Conservation (phyloP, 108 stramenopile genomes). For the Nitzschia palea region DNA sequence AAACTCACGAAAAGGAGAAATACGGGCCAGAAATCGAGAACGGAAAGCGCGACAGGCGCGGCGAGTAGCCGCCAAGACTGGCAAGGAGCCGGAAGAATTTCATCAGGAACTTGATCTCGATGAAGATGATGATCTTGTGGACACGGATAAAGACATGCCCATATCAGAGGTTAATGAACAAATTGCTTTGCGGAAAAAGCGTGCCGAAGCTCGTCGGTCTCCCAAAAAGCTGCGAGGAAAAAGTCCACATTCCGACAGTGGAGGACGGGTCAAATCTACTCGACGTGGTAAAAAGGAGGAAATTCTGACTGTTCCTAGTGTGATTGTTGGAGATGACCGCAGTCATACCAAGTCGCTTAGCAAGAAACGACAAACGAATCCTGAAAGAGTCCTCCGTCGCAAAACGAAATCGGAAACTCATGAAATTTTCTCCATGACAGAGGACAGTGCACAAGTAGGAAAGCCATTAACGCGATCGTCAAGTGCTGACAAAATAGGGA, state of each 20-base stretch:
- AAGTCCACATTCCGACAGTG: no score
- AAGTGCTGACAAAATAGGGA: not conserved
- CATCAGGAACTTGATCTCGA: not conserved
- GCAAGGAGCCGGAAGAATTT: not conserved
- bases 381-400: no score
- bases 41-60: not conserved
- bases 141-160: not conserved
- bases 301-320: no score
- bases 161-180: not conserved
- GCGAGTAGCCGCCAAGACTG: not conserved
- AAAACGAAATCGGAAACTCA: no score
- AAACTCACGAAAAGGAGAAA: not conserved
- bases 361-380: no score
- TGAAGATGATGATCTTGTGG: conserved; percentile 4
- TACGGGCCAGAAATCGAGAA: not conserved
- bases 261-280: not conserved
- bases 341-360: no score
- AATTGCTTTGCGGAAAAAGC: not conserved
- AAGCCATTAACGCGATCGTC: not conserved
- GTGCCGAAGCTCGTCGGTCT: not conserved
- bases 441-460: no score
- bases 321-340: no score
- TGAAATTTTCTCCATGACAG: no score
- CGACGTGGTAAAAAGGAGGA: not conserved
- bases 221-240: no score